Evolutionary conservation across 2,329 filamentous ascomycete genomes (phyloP), one percentile per base, ranked within the genome.

Genomic region (Pseudocercospora eumusae): DNA sequence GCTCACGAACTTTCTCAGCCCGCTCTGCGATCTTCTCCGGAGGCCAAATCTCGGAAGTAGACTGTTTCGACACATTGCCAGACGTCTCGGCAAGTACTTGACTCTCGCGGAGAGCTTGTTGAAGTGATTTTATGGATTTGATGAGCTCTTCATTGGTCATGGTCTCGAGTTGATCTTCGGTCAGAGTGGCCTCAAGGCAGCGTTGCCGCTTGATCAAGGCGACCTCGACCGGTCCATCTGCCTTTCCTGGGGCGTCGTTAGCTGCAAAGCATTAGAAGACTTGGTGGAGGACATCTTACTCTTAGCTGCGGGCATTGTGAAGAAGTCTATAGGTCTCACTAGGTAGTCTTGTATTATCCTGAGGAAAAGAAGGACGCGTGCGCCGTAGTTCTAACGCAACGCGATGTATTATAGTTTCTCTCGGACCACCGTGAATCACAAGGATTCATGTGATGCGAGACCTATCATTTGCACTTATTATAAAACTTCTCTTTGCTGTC

Each of bases 21-120:
- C 42, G 42, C n/a, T 61, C 53, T 13, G 25, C 13, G 42, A 61
- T 44, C 28, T 57, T 50, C 13, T 61, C 53, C 23, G 52, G 58
- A n/a, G 57, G 36, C 45, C 25, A 54, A 21, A 1, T 31, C 27
- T 21, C 20, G 13, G 15, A 4, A 13, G 7, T 11, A 21, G 44
- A 21, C 20, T 47, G 44, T 23, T 20, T 47, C 10, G 44, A 47
- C n/a, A 23, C 50, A 25, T 27, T 53, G 2, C 15, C 28, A 4
- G 50, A 31, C n/a, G 50, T 28, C 21, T 53, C 50, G 9, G 25
- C 28, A 28, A 53, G 50, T n/a, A 23, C 50, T 28, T 53, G 23
- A n/a, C 15, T 33, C 15, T n/a, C 13, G 11, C 20, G 50, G n/a
- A 27, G 23, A 21, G 50, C 50, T 28, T 28, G 23, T 53, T 53